Evolutionary conservation across 1,284 basidiomycete species (phyloP).

Genomic region (Schizophyllum amplum): DNA sequence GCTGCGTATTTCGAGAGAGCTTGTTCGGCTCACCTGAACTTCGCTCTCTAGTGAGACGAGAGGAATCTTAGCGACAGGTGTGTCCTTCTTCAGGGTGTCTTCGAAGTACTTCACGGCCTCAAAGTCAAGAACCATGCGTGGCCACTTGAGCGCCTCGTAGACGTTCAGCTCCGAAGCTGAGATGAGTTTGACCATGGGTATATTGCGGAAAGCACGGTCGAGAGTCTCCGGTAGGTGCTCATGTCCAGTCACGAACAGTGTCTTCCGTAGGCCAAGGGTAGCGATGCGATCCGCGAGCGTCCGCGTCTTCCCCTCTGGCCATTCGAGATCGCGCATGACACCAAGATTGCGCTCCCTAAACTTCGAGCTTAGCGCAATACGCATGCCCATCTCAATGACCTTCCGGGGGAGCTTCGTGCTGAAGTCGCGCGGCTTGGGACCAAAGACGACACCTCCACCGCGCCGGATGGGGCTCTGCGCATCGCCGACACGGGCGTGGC

Average conservation of each 20-base stretch:
- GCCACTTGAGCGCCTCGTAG: conserved; percentile 75
- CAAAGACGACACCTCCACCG: conserved; percentile 89
- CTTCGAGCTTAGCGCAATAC: conserved; percentile 79
- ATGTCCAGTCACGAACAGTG: conserved; percentile 65
- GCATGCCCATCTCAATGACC: conserved; percentile 89
- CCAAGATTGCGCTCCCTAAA: conserved; percentile 69
- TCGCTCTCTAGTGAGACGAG: neutral
- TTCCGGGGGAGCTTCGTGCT: conserved; percentile 86
- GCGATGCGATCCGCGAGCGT: conserved; percentile 51
- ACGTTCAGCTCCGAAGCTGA: conserved; percentile 63
- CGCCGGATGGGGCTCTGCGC: conserved; percentile 83
- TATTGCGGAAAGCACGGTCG: conserved; percentile 50
- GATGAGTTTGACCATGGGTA: conserved; percentile 55
- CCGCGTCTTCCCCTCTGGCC: conserved; percentile 63
- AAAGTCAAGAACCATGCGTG: conserved; percentile 60
- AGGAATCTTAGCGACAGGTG: conserved; percentile 7
- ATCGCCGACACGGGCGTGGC: conserved; percentile 86
- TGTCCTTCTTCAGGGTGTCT: conserved; percentile 41
- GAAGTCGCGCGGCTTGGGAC: conserved; percentile 87
- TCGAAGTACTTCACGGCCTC: conserved; percentile 67
- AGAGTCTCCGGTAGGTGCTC: conserved; percentile 43
- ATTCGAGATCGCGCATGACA: conserved; percentile 67
- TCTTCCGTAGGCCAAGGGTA: conserved; percentile 55
- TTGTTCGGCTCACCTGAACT: no score
- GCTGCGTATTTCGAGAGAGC: no score